phyloP scores from a whole-genome alignment of 2,329 filamentous ascomycete genomes.

The Pseudopyricularia javanii region DNA sequence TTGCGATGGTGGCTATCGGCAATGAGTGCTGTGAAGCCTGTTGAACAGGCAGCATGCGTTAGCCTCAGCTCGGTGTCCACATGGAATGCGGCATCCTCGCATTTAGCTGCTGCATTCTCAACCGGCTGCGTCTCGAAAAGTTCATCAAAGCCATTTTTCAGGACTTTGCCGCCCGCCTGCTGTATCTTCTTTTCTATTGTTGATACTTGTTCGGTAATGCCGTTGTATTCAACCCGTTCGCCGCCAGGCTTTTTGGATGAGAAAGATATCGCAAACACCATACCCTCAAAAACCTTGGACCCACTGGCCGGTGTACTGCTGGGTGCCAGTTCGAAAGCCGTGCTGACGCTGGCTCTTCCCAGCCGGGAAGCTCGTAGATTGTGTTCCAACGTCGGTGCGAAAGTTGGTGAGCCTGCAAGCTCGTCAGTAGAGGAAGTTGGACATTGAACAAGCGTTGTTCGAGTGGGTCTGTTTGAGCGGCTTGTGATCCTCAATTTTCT shows the following conservation, averaged over 20 bases:
- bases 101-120: slow-evolving; percentile 18
- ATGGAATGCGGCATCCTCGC: slow-evolving; percentile 7
- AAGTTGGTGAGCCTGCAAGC: slow-evolving; percentile 25
- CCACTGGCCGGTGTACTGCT: neutral
- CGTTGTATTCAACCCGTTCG: slow-evolving; percentile 31
- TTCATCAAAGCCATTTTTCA: slow-evolving; percentile 68
- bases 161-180: slow-evolving; percentile 58
- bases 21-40: slow-evolving; percentile 75
- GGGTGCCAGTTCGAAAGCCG: neutral
- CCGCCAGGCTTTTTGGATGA: slow-evolving; percentile 31
- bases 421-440: slow-evolving; percentile 32
- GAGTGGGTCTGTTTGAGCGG: slow-evolving; percentile 7
- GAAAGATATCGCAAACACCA: slow-evolving; percentile 82
- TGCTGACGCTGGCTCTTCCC: slow-evolving; percentile 1
- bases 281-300: slow-evolving; percentile 52
- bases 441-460: slow-evolving; percentile 10
- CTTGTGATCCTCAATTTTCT: slow-evolving; percentile 8
- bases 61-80: slow-evolving; percentile 35
- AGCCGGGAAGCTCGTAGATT: slow-evolving; percentile 17
- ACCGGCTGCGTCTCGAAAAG: slow-evolving; percentile 49
- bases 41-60: slow-evolving; percentile 31
- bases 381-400: slow-evolving; percentile 18
- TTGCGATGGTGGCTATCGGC: slow-evolving; percentile 78
- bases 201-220: slow-evolving; percentile 24
- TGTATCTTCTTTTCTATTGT: slow-evolving; percentile 49